Percentiles rank a stretch among this genome's conserved stretches.
phyloP scores from a whole-genome alignment of 768 basidiomycete species.

The Mycena capillaripes region DNA sequence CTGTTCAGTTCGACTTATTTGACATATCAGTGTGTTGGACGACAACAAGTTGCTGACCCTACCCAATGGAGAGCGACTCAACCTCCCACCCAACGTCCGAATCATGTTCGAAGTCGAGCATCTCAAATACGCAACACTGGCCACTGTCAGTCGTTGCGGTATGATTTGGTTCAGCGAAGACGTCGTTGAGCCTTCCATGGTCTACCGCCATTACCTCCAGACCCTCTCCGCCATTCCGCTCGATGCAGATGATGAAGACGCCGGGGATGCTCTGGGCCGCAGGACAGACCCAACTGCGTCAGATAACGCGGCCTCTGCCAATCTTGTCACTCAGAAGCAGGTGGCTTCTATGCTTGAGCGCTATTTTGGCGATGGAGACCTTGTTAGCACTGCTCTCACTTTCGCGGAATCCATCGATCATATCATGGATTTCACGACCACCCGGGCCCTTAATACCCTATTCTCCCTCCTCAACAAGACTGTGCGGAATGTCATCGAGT shows the following conservation, averaged over 20 bases:
- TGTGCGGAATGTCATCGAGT: conserved; percentile 91
- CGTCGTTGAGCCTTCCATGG: conserved; percentile 91
- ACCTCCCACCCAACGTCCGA: conserved; percentile 95
- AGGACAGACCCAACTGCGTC: conserved; percentile 61
- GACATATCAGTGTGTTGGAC: conserved; percentile 85
- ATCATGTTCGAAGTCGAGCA: conserved; percentile 99
- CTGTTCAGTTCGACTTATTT: conserved; percentile 29
- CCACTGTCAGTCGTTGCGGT: conserved; percentile 99
- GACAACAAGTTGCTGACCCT: conserved; percentile 98
- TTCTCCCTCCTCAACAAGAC: conserved; percentile 99
- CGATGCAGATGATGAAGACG: conserved; percentile 92
- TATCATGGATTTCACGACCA: conserved; percentile 98
- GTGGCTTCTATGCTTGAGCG: conserved; percentile 82
- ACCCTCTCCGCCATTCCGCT: conserved; percentile 81
- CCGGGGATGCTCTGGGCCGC: conserved; percentile 71
- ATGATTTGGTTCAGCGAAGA: conserved; percentile 99
- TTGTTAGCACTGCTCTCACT: conserved; percentile 83
- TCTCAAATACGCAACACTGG: conserved; percentile 95
- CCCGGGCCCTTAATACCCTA: conserved; percentile 93
- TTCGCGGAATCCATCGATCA: conserved; percentile 92
- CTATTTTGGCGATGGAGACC: conserved; percentile 86
- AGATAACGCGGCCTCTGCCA: conserved; percentile 69
- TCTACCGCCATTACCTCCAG: conserved; percentile 89
- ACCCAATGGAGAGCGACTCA: conserved; percentile 98
- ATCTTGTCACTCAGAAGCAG: conserved; percentile 82